Base-by-base conservation (phyloP, 2,329 filamentous ascomycete genomes). In the Pyrenochaeta sp. region DNA sequence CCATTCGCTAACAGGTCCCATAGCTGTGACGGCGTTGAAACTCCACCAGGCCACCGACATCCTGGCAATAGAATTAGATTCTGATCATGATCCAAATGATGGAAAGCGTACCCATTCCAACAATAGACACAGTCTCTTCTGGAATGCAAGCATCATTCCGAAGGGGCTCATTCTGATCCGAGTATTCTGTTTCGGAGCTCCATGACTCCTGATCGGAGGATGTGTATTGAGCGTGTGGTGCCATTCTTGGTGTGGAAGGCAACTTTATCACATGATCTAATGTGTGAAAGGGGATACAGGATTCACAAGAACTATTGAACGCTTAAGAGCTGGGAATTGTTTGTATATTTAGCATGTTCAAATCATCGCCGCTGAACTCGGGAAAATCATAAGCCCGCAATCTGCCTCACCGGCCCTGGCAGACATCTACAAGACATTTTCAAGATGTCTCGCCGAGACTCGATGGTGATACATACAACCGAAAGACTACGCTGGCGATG, bases 91-190 rank as follows among this genome's bases (percentile, higher is more conserved):
- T 21, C 17, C 18, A 20, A n/a, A 14, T 14, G 26, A 7, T 32
- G 9, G 30, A 21, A 31, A 19, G 18, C 9, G 20, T 32, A 32
- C 30, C 30, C 30, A 32, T 32, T 11, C 30, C 30, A 20, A 32
- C 30, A 32, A 32, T 32, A 11, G 30, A 17, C n/a, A 32, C 30
- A 3, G 30, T 18, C 7, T 32, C 30, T n/a, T 20, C 9, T 9
- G n/a, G 10, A 14, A 15, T 3, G 17, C 26, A 28, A 14, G 13
- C 26, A 9, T 9, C 17, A 15, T 14, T 28, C n/a, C 6, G 17
- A 13, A 15, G 10, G n/a, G 4, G 8, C 17, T 28, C 26, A 14
- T 7, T 15, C 2, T 28, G 8, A 14, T 28, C 26, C 13, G 26
- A 28, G 26, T 14, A 28, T 4, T 28, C 26, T 28, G 26, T 28